Conservation (phyloP, 2,329 filamentous ascomycete genomes). For the Scedosporium dehoogii region DNA sequence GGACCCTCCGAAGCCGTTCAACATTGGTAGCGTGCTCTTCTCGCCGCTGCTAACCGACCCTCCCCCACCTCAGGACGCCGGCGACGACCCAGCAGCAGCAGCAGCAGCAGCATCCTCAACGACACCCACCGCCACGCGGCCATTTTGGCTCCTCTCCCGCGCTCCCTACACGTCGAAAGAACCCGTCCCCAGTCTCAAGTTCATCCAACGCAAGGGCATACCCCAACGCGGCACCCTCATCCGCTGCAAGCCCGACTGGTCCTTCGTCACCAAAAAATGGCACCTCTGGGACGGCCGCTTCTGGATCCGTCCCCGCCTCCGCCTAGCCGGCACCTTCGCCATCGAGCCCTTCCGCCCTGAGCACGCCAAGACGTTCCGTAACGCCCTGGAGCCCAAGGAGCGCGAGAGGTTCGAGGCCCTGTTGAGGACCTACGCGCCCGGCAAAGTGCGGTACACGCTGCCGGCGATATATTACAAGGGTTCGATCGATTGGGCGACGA, state of each 20-base stretch:
- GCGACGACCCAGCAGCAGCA: slow-evolving; percentile 8
- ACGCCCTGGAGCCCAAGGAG: slow-evolving; percentile 24
- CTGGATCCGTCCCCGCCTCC: slow-evolving; percentile 43
- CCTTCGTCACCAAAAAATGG: slow-evolving; percentile 20
- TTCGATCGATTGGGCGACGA: neutral
- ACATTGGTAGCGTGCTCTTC: slow-evolving; percentile 27
- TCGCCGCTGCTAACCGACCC: slow-evolving; percentile 25
- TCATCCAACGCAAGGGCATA: neutral
- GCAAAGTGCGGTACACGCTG: neutral
- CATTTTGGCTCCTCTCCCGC: slow-evolving; percentile 35
- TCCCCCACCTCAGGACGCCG: slow-evolving; percentile 17
- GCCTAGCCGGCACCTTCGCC: slow-evolving; percentile 29
- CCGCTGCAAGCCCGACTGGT: neutral
- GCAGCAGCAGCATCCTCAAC: neutral
- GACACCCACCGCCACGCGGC: slow-evolving; percentile 8
- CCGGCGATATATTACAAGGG: slow-evolving; percentile 40
- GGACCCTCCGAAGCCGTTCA: slow-evolving; percentile 27
- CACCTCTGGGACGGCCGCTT: slow-evolving; percentile 50
- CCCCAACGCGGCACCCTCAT: neutral
- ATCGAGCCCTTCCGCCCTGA: slow-evolving; percentile 35
- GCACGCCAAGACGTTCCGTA: slow-evolving; percentile 37
- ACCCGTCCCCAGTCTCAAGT: slow-evolving; percentile 20
- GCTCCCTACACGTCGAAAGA: slow-evolving; percentile 32
- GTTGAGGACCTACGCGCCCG: slow-evolving; percentile 34
- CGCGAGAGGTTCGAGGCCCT: slow-evolving; percentile 26